A percentile compares a stretch with the other conserved stretches of the same genome.
These are phyloP conservation scores for Phytopythium kandeliae DNA, from an alignment of 352 stramenopile genomes.

Conservation along the genomic window DNA sequence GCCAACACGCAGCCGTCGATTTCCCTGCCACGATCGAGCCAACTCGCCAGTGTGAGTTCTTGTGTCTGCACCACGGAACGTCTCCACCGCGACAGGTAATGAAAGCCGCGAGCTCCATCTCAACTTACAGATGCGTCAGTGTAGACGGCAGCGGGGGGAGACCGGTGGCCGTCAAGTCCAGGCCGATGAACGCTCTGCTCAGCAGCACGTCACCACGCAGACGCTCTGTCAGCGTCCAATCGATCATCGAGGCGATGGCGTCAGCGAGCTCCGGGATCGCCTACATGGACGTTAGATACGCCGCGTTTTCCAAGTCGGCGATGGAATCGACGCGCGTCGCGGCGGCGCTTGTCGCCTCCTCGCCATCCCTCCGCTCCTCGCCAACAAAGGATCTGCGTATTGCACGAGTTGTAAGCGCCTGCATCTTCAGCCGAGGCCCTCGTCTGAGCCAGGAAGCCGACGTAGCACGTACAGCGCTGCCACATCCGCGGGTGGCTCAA, in stretches of 20 bases:
- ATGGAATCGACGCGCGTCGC: neutral
- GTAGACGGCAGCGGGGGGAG: constrained; percentile 18
- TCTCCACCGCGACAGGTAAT: too few species aligned
- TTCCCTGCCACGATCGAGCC: neutral
- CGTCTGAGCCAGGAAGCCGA: too few species aligned
- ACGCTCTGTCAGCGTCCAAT: neutral
- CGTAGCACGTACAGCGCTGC: neutral
- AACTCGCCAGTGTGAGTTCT: too few species aligned
- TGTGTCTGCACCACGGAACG: too few species aligned
- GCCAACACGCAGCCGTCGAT: constrained; percentile 20
- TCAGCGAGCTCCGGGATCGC: neutral
- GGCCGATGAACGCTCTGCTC: constrained; percentile 24
- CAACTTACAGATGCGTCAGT: constrained; percentile 11
- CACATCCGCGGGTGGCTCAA: neutral
- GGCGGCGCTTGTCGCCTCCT: neutral
- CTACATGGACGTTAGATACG: constrained; percentile 2
- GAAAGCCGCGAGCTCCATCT: too few species aligned
- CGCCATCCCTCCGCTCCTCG: neutral
- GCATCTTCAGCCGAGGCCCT: neutral
- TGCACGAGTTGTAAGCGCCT: neutral
- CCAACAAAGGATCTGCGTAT: neutral
- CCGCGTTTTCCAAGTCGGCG: neutral
- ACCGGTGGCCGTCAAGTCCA: constrained; percentile 18
- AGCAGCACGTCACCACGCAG: constrained; percentile 3
- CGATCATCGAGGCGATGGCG: too few species aligned